Conservation (phyloP, 2,329 filamentous ascomycete species). For the Pleoardoris graminearum region DNA sequence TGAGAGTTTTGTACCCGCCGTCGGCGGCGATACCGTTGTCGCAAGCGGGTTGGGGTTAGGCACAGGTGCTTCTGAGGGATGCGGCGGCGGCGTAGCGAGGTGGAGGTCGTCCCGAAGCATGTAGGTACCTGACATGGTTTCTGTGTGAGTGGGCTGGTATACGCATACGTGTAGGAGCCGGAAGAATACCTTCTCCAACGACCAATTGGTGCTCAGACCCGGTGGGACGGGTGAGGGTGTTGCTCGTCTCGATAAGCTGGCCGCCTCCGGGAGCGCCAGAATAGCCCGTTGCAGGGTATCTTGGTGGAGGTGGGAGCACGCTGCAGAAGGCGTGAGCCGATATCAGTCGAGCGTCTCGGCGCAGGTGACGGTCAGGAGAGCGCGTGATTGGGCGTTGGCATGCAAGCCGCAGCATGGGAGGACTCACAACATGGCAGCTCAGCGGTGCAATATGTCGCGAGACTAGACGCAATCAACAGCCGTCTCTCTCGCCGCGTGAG, state of each 20-base stretch:
- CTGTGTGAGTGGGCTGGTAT: constrained; percentile 23
- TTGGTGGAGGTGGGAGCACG: constrained; percentile 80
- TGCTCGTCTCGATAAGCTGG: constrained; percentile 91
- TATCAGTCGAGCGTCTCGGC: constrained; percentile 29
- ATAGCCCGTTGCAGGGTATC: constrained; percentile 77
- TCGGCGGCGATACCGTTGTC: constrained; percentile 81
- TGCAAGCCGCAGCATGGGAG: constrained; percentile 18
- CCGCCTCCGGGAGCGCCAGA: constrained; percentile 72
- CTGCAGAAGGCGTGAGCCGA: constrained; percentile 20
- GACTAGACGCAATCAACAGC: constrained; percentile 22
- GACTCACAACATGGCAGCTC: constrained; percentile 43
- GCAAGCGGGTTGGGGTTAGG: constrained; percentile 89
- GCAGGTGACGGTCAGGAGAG: constrained; percentile 15
- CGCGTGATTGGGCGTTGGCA: constrained; percentile 31
- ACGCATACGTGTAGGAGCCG: neutral
- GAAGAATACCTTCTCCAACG: constrained; percentile 78
- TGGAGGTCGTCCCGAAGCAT: constrained; percentile 87
- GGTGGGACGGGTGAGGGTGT: constrained; percentile 77
- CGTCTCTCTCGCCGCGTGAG: constrained; percentile 11
- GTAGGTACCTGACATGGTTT: constrained; percentile 71
- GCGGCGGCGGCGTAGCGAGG: constrained; percentile 90
- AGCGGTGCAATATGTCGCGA: constrained; percentile 29
- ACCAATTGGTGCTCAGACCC: constrained; percentile 87
- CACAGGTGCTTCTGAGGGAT: constrained; percentile 88
- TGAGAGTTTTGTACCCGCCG: constrained; percentile 81